Evolutionary conservation across 768 basidiomycete genomes (phyloP), one percentile per base, ranked within the genome.

Genomic region (Pisolithus tinctorius): DNA sequence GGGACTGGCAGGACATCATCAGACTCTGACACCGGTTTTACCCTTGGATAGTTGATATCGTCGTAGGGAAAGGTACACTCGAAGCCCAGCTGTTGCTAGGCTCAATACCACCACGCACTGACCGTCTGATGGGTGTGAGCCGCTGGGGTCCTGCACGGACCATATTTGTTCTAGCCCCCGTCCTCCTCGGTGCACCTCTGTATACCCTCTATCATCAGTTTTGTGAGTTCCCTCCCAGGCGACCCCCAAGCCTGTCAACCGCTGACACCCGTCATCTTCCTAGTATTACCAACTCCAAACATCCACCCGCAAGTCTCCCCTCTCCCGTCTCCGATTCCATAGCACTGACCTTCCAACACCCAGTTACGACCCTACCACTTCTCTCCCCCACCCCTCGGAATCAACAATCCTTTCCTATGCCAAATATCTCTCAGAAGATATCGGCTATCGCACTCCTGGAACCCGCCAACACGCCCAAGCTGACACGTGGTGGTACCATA

Each of bases 381-480:
- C 72, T 31, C 66, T 81, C 3, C 84, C 87, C 4, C 84, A 86
- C 59, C 78, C 88, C 25, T 88, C 87, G 0, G 88, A 90, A 64
- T 62, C 77, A 0, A 78, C 77, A 13, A 85, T 91, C 47, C 77
- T 89, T 3, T 74, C 71, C 6, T 71, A 82, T 43, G 79, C 83
- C 3, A 80, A 77, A 56, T 67, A 83, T 52, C 78, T 92, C 6
- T 90, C 92, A 0, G 92, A 93, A 62, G 83, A 80, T 5, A 91
- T 93, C 43, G 94, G 93, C 1, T 97, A 83, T 69, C 77, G 95
- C 45, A 96, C 89, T 0, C 89, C 95, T 9, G 95, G 95, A 1
- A 93, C 93, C 0, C 75, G 76, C 30, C 93, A 97, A 64, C 92
- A 95, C 69, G 86, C 88, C 0, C 64, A 81, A 26, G 92, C 87